Percentiles rank a stretch among this genome's conserved stretches.
phyloP scores from a whole-genome alignment of 768 basidiomycete species.

The Panellus pusillus region DNA sequence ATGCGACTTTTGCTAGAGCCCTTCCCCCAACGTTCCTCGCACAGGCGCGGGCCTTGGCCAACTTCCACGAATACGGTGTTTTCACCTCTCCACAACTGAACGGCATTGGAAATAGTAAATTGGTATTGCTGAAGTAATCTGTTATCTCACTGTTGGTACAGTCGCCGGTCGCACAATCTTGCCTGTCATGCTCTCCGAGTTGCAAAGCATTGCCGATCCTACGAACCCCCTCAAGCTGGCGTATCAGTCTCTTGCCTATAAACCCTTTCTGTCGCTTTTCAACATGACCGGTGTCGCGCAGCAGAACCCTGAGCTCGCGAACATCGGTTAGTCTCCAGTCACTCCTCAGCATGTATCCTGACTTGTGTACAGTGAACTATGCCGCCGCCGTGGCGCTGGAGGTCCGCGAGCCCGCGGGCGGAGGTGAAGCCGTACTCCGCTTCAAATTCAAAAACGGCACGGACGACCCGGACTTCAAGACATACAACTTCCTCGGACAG shows the following conservation, averaged over 20 bases:
- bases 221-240: conserved; percentile 43
- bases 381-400: conserved; percentile 44
- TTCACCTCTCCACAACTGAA: conserved; percentile 34
- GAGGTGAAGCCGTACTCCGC: conserved; percentile 36
- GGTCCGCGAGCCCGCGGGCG: conserved; percentile 31
- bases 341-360: conserved; percentile 15
- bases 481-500: conserved; percentile 33
- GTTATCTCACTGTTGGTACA: conserved; percentile 19
- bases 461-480: conserved; percentile 16
- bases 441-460: conserved; percentile 54
- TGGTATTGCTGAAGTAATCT: too few species aligned
- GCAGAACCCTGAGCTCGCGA: conserved; percentile 38
- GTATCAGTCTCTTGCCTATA: conserved; percentile 50
- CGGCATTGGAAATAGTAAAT: conserved; percentile 1
- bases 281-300: conserved; percentile 50
- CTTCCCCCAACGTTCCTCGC: conserved; percentile 40
- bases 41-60: conserved; percentile 47
- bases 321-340: conserved; percentile 30
- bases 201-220: conserved; percentile 41
- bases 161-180: conserved; percentile 51
- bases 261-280: conserved; percentile 57
- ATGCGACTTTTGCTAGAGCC: conserved; percentile 39
- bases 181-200: conserved; percentile 42
- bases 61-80: conserved; percentile 54
- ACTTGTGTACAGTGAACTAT: conserved; percentile 33